These are phyloP conservation scores for Knufia petricola DNA, from an alignment of 2,329 filamentous ascomycete genomes.

Conservation along the genomic window DNA sequence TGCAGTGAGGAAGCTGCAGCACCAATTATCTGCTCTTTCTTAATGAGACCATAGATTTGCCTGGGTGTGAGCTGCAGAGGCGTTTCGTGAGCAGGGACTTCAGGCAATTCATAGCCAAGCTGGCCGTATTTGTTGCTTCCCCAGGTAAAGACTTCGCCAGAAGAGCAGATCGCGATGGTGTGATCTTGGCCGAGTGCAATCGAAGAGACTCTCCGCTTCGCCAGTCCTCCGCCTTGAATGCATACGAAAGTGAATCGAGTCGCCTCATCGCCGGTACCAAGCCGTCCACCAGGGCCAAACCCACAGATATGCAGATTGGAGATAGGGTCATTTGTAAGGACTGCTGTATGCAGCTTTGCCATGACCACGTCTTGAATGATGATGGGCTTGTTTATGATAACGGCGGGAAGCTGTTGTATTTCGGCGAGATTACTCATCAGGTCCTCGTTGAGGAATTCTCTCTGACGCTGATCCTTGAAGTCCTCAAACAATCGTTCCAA, in stretches of 20 bases:
- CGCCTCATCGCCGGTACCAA: constrained; percentile 81
- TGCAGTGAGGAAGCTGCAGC: constrained; percentile 84
- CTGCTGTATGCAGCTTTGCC: constrained; percentile 83
- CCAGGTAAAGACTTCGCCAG: constrained; percentile 92
- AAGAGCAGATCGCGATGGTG: constrained; percentile 71
- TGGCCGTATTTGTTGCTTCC: constrained; percentile 79
- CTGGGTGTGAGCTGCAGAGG: constrained; percentile 71
- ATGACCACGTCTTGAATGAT: constrained; percentile 72
- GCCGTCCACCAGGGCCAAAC: constrained; percentile 77
- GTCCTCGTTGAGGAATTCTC: constrained; percentile 24
- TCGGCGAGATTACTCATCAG: constrained; percentile 19
- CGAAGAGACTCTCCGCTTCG: constrained; percentile 63
- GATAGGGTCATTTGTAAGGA: constrained; percentile 76
- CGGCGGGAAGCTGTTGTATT: constrained; percentile 51
- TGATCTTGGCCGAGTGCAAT: constrained; percentile 87
- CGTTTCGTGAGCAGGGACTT: constrained; percentile 57
- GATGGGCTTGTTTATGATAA: constrained; percentile 63
- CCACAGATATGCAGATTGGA: constrained; percentile 91
- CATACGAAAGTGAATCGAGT: constrained; percentile 80
- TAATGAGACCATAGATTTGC: constrained; percentile 84
- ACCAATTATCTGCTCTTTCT: constrained; percentile 72
- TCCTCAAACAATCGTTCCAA: constrained; percentile 64
- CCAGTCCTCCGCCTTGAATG: constrained; percentile 63
- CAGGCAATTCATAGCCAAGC: constrained; percentile 71
- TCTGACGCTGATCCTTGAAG: constrained; percentile 40